Conservation (phyloP, 306 rosid genomes). For the Cicer chorassanicum region DNA sequence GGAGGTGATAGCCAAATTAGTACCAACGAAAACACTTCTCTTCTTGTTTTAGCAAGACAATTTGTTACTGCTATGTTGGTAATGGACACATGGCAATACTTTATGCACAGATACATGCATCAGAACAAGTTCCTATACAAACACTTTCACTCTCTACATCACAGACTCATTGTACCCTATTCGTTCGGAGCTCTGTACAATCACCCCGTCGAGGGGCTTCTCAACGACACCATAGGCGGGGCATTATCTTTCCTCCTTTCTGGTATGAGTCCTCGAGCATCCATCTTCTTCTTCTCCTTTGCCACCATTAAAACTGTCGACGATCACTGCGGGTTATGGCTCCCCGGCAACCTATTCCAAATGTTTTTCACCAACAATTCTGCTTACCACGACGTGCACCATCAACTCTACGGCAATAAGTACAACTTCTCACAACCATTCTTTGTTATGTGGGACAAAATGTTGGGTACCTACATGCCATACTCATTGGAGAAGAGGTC, state of each 20-base stretch:
- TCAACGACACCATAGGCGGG: constrained; percentile 92
- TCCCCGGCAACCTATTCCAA: constrained; percentile 90
- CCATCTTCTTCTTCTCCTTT: constrained; percentile 96
- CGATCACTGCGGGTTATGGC: constrained; percentile 93
- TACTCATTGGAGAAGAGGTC: constrained; percentile 77
- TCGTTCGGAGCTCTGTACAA: constrained; percentile 95
- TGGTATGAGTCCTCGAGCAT: constrained; percentile 85
- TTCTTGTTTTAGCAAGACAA: constrained; percentile 61
- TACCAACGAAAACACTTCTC: constrained; percentile 53
- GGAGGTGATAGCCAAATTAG: constrained; percentile 56
- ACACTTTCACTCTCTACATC: constrained; percentile 93
- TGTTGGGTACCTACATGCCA: constrained; percentile 91
- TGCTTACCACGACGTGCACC: constrained; percentile 94
- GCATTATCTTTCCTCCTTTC: constrained; percentile 87
- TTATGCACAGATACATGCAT: constrained; percentile 97
- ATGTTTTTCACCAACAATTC: constrained; percentile 75
- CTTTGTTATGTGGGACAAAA: constrained; percentile 87
- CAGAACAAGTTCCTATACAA: constrained; percentile 92
- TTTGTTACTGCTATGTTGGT: constrained; percentile 84
- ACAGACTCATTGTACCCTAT: constrained; percentile 86
- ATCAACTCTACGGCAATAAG: constrained; percentile 93
- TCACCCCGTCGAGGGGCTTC: constrained; percentile 95
- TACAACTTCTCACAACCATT: constrained; percentile 95
- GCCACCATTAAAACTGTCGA: constrained; percentile 95
- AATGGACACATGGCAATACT: constrained; percentile 97